Conservation (phyloP, 192 early-diverging fungal genomes). For the Haplosporangium gracile region DNA sequence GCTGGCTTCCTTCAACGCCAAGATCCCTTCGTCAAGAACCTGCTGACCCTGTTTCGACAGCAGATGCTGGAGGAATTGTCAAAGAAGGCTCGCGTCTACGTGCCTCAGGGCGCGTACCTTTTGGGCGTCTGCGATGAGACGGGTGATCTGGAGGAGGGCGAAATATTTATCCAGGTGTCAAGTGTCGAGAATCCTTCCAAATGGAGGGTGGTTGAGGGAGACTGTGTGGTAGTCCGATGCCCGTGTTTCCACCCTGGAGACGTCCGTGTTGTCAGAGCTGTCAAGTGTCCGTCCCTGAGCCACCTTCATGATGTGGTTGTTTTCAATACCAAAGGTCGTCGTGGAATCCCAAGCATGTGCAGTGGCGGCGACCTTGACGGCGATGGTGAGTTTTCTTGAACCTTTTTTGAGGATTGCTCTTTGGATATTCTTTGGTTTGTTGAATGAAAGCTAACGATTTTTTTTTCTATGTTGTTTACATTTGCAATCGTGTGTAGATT, state of each 20-base stretch:
- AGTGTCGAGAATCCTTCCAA: conserved; percentile 22
- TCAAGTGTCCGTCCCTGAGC: conserved; percentile 59
- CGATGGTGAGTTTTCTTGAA: conserved; percentile 59
- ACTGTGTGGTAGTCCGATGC: conserved; percentile 64
- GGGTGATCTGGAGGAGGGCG: conserved; percentile 50
- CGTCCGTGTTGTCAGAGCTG: conserved; percentile 68
- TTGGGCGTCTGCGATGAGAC: conserved; percentile 71
- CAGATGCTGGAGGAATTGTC: conserved; percentile 62
- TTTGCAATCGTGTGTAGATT: conserved; percentile 43
- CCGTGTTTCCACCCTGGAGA: conserved; percentile 82
- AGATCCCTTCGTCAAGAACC: conserved; percentile 62
- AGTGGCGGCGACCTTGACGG: conserved; percentile 89
- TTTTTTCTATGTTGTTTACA: background rate
- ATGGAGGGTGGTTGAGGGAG: conserved; percentile 51
- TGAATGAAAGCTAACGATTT: background rate
- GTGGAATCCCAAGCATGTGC: conserved; percentile 82
- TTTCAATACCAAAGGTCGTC: conserved; percentile 74
- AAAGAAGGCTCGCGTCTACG: conserved; percentile 67
- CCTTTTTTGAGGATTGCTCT: background rate
- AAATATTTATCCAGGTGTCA: conserved; percentile 66
- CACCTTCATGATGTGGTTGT: conserved; percentile 79
- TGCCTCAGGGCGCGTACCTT: conserved; percentile 65
- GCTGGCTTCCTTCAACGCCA: conserved; percentile 59
- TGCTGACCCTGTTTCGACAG: conserved; percentile 60
- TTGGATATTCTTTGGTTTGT: background rate